phyloP scores from a whole-genome alignment of 2,329 filamentous ascomycete genomes.

The Calonectria pteridis region DNA sequence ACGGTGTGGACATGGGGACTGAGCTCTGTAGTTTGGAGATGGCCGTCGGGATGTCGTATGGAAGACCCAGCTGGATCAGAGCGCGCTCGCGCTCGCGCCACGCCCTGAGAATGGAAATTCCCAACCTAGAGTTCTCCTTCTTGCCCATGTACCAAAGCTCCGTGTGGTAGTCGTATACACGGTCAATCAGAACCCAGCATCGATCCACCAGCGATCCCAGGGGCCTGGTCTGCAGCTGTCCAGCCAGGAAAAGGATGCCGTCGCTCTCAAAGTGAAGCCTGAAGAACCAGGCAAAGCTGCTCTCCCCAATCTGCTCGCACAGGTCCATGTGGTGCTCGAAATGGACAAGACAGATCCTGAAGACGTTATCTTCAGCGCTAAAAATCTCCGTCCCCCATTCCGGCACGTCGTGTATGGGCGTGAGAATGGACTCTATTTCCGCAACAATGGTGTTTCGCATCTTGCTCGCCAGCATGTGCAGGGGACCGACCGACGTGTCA shows the following conservation, averaged over 20 bases:
- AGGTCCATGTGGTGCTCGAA: conserved; percentile 21
- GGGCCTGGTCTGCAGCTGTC: conserved; percentile 12
- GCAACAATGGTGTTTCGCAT: not conserved
- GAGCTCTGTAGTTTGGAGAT: not conserved
- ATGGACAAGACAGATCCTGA: conserved; percentile 14
- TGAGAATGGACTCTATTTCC: conserved; percentile 12
- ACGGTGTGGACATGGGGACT: conserved; percentile 10
- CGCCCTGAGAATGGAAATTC: conserved; percentile 4
- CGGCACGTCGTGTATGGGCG: conserved; percentile 18
- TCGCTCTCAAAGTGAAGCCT: conserved; percentile 24
- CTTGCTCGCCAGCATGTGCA: conserved; percentile 16
- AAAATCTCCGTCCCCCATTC: conserved; percentile 27
- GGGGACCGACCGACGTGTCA: conserved; percentile 9
- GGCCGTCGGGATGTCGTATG: not conserved
- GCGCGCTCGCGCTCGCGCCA: conserved; percentile 20
- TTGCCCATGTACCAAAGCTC: conserved; percentile 23
- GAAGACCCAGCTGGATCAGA: not conserved
- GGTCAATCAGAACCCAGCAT: conserved; percentile 18
- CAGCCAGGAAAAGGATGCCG: conserved; percentile 18
- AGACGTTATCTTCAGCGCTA: conserved; percentile 22
- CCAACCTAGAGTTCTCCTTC: conserved; percentile 4
- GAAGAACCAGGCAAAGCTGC: conserved; percentile 18
- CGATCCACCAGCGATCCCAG: conserved; percentile 20
- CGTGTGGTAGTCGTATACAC: conserved; percentile 9
- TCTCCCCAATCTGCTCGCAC: conserved; percentile 14